Evolutionary conservation across 2,329 filamentous ascomycete genomes (phyloP).

Genomic region (Fusarium proliferatum): DNA sequence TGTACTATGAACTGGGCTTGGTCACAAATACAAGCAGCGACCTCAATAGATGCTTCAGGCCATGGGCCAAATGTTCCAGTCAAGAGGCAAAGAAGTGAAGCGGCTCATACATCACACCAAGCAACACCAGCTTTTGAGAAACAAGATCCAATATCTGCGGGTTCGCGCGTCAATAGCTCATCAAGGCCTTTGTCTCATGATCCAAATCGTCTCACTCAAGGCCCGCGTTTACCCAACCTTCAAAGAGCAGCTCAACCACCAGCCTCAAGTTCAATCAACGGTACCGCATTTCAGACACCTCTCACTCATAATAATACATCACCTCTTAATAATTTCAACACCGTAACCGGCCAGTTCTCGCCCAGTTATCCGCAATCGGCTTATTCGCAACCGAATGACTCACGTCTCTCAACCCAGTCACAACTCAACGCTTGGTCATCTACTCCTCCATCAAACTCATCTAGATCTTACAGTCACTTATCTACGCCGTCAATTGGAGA

Average conservation of each 20-base stretch:
- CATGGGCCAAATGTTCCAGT: background rate
- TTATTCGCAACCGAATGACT: slow-evolving; percentile 7
- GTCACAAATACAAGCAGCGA: slow-evolving; percentile 26
- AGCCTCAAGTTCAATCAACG: background rate
- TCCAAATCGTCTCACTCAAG: background rate
- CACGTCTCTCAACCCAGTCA: background rate
- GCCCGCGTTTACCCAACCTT: background rate
- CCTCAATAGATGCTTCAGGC: slow-evolving; percentile 15
- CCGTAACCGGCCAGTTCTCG: background rate
- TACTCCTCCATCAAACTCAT: background rate
- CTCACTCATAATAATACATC: background rate
- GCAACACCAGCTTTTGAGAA: background rate
- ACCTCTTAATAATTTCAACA: background rate
- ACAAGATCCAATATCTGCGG: background rate
- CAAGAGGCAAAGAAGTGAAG: slow-evolving; percentile 16
- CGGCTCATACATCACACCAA: background rate
- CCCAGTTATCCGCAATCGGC: slow-evolving; percentile 2
- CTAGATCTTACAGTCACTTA: background rate
- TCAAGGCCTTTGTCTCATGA: background rate
- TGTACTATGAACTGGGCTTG: slow-evolving; percentile 46
- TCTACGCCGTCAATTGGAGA: slow-evolving; percentile 6
- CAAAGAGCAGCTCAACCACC: background rate
- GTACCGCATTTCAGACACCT: background rate
- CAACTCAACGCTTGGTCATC: slow-evolving; percentile 11
- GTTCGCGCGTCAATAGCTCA: background rate